These are phyloP conservation scores for Pseudozyma pruni DNA, from an alignment of 1,284 basidiomycete genomes.

Conservation along the genomic window DNA sequence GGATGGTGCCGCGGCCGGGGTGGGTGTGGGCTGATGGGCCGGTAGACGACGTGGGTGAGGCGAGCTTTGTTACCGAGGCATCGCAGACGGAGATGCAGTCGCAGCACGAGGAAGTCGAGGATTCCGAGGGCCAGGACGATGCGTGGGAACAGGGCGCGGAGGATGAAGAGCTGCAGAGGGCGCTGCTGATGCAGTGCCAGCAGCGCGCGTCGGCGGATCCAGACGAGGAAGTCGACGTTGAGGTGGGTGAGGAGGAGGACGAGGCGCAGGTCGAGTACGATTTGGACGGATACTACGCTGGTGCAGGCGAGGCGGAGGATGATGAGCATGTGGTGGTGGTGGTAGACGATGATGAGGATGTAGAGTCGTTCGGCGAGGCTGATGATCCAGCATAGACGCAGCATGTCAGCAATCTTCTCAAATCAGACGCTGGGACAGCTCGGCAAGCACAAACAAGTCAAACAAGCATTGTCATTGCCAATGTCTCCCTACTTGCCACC, in stretches of 20 bases:
- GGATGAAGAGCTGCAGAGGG: slow-evolving; percentile 22
- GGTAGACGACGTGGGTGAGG: background rate
- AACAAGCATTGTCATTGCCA: background rate
- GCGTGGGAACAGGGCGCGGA: slow-evolving; percentile 5
- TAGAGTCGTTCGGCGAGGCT: slow-evolving; percentile 21
- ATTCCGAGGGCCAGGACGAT: background rate
- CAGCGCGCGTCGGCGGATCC: background rate
- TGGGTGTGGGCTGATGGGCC: slow-evolving; percentile 26
- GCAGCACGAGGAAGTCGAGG: background rate
- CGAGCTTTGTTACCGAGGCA: slow-evolving; percentile 9
- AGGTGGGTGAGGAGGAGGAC: slow-evolving; percentile 4
- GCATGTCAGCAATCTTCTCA: no score
- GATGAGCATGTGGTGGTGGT: slow-evolving; percentile 3
- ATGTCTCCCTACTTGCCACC: slow-evolving; percentile 22
- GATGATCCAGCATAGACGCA: slow-evolving; percentile 1
- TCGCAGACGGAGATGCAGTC: slow-evolving; percentile 7
- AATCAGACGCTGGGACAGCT: no score
- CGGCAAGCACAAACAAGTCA: no score
- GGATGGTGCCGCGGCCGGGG: slow-evolving; percentile 16
- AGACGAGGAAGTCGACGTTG: slow-evolving; percentile 4
- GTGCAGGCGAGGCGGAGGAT: no score
- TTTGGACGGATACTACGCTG: slow-evolving; percentile 7
- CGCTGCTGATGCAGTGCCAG: slow-evolving; percentile 25
- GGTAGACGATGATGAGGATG: slow-evolving; percentile 19
- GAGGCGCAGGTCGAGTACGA: slow-evolving; percentile 6